Base-by-base conservation (phyloP, 495 filamentous ascomycete genomes). In the Daldinia grandis region DNA sequence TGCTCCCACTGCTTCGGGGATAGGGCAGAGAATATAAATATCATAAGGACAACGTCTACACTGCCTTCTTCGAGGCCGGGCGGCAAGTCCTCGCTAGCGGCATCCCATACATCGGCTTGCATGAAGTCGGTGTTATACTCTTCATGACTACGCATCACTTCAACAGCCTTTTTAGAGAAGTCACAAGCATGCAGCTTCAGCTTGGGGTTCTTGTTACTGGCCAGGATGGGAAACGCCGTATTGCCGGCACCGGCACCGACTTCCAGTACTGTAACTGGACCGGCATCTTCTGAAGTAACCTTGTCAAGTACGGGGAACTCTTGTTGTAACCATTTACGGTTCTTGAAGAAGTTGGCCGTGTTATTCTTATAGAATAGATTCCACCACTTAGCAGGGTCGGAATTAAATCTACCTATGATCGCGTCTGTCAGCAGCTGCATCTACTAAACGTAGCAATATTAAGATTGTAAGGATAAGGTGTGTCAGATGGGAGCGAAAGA, bases 301-400 rank as follows among this genome's bases (percentile, higher is more conserved):
- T 90, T 83, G 0, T 84, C 86, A 14, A 99, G 82, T 2, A 97
- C 82, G 0, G 95, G 95, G 66, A 98, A 99, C 78, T 99, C 95
- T 78, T 98, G 94, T 44, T 88, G 88, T 37, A 99, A 81, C 95
- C 95, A 99, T 78, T 98, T 98, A 54, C 95, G 89, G 73, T 99
- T 90, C 81, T 99, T 98, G 89, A 99, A 99, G 82, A 99, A 99
- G 77, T 98, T 97, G 59, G 88, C 85, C 5, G 90, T 91, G 80
- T 99, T 98, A 80, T 97, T 94, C 77, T 91, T 90, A 82, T 99
- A 99, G 82, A 99, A 99, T 44, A 89, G 83, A 74, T 98, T 93
- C 95, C 95, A 98, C 92, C 93, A 98, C 78, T 92, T 97, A 9
- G 90, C 93, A 4, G 95, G 95, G 63, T 95, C 88, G 30, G 81